phyloP scores from a whole-genome alignment of 768 basidiomycete genomes.

The Suillus luteus region DNA sequence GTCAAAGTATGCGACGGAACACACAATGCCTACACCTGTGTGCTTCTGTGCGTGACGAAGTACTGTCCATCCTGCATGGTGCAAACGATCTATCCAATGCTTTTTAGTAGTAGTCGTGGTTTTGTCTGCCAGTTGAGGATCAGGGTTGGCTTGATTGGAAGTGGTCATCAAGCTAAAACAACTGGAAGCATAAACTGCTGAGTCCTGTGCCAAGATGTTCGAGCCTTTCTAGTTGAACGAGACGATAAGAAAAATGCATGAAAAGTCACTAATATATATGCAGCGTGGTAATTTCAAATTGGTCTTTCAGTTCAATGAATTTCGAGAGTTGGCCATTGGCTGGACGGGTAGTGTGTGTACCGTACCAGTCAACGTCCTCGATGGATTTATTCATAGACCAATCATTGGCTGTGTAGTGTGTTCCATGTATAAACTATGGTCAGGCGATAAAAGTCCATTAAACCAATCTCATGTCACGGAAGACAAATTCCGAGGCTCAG shows the following conservation, averaged over 20 bases:
- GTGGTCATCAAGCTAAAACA: not conserved
- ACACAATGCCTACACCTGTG: constrained; percentile 83
- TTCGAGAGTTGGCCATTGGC: not conserved
- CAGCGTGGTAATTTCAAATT: not conserved
- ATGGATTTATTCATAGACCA: not conserved
- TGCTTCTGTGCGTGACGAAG: constrained; percentile 61
- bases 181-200: not conserved
- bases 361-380: not conserved
- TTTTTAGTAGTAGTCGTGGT: not conserved
- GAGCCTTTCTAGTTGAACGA: not conserved
- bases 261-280: not conserved
- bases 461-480: not conserved
- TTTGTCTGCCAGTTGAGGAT: not conserved
- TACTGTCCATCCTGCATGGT: constrained; percentile 31
- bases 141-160: not conserved
- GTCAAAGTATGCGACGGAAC: constrained; percentile 87
- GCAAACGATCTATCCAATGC: constrained; percentile 24
- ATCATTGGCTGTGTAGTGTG: not conserved
- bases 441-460: not conserved
- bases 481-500: constrained; percentile 13
- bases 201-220: no score
- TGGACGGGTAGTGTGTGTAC: not conserved
- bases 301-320: not conserved
- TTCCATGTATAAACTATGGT: not conserved
- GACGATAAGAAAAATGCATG: not conserved